These are phyloP conservation scores for Auriscalpium orientale DNA, from an alignment of 768 basidiomycete genomes.

Conservation along the genomic window DNA sequence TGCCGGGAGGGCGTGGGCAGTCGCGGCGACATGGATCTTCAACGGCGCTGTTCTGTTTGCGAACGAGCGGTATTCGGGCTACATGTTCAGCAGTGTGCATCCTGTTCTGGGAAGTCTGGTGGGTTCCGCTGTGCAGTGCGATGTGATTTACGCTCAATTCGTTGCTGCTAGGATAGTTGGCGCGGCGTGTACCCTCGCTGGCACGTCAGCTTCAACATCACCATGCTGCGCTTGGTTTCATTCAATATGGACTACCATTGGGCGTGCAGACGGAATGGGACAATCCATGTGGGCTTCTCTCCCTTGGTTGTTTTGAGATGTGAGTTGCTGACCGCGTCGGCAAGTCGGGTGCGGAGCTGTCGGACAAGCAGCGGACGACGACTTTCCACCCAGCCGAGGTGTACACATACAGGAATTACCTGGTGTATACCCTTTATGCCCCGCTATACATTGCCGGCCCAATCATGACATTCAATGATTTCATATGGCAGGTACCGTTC, in stretches of 20 bases:
- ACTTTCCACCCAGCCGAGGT: slow-evolving; percentile 45
- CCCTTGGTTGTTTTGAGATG: neutral
- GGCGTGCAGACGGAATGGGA: slow-evolving; percentile 44
- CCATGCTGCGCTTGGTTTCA: slow-evolving; percentile 87
- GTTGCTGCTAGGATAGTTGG: slow-evolving; percentile 44
- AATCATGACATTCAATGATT: slow-evolving; percentile 94
- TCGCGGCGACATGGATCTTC: slow-evolving; percentile 66
- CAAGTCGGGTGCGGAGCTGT: slow-evolving; percentile 27
- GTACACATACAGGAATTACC: slow-evolving; percentile 67
- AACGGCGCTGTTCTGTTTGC: slow-evolving; percentile 67
- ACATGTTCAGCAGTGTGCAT: slow-evolving; percentile 51
- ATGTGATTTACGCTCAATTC: neutral
- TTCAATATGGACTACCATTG: slow-evolving; percentile 93
- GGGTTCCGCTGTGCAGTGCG: slow-evolving; percentile 20
- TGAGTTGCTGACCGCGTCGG: neutral
- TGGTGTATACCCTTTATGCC: slow-evolving; percentile 85
- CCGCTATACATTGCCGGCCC: slow-evolving; percentile 96
- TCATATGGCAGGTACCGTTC: slow-evolving; percentile 75
- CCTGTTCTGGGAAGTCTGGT: slow-evolving; percentile 56
- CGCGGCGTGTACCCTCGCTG: slow-evolving; percentile 84
- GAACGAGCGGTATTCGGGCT: slow-evolving; percentile 74
- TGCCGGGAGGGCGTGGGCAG: slow-evolving; percentile 36
- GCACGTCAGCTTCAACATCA: slow-evolving; percentile 93
- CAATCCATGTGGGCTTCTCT: slow-evolving; percentile 30
- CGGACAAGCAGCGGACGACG: slow-evolving; percentile 54